Evolutionary conservation across 139 green algal genomes (phyloP), one percentile per base, ranked within the genome.

Genomic region (Eudorina sp.): DNA sequence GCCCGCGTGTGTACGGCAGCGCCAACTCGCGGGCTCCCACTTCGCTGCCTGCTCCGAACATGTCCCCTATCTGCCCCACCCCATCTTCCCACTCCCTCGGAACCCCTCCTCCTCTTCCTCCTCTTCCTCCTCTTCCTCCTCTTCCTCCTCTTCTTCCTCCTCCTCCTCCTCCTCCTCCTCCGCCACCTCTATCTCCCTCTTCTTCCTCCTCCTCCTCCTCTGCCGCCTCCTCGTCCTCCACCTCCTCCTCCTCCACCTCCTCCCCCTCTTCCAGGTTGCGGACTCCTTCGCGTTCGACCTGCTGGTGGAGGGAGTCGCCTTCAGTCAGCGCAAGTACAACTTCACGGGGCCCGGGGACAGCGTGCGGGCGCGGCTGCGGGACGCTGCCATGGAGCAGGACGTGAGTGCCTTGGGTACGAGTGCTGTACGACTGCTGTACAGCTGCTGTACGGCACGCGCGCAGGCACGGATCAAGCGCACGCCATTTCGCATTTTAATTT

Each of bases 261-360:
- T 11, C 70, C 21, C 29, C 38, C 31, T 14, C 40, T 4, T 31
- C 7, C 16, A 64, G 72, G 86, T 77, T 43, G 89, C 87, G 4
- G 78, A 92, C 43, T 53, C 81, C 0, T 94, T 93, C 66, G 68
- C 60, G 29, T 91, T 88, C 25, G 85, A 93, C 74, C 58, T 94
- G 80, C 88, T 93, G 64, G 89, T 94, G 40, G 88, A 90, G 89
- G 89, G 89, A 38, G 92, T 93, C 18, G 92, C 92, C 1, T 92
- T 89, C 73, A 48, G 46, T 21, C 62, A 82, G 60, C 29, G 75
- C 46, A 91, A 91, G 74, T 91, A 86, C 68, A 14, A 72, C 29
- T 91, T 91, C 48, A 51, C 46, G 7, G 4, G 34, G 7, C 58
- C 58, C 1, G 27, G 2, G 58, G 82, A 91, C 79, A 70, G 77